Conservation (phyloP, 2,329 filamentous ascomycete genomes). For the Ceratocystis colombiana region DNA sequence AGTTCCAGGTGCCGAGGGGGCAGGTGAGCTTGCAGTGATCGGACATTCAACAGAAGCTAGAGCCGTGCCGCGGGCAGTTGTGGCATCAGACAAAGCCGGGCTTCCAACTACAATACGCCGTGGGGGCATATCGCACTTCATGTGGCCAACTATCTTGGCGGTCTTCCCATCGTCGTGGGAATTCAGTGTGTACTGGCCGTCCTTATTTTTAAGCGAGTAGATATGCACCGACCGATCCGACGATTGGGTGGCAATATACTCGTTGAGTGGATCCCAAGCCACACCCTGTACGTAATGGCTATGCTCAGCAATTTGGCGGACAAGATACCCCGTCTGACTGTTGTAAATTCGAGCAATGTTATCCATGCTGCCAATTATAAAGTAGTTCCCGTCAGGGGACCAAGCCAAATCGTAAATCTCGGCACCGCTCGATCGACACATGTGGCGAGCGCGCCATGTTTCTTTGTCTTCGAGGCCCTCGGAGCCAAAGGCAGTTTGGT, state of each 20-base stretch:
- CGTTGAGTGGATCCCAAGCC: slow-evolving; percentile 94
- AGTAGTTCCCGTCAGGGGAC: slow-evolving; percentile 93
- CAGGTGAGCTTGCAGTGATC: slow-evolving; percentile 63
- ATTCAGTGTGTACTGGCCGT: slow-evolving; percentile 77
- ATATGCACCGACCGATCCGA: slow-evolving; percentile 97
- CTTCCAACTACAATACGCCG: slow-evolving; percentile 84
- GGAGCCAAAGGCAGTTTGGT: slow-evolving; percentile 62
- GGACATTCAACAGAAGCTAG: slow-evolving; percentile 46
- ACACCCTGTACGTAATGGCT: slow-evolving; percentile 98
- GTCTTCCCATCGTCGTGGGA: slow-evolving; percentile 53
- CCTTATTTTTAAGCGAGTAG: slow-evolving; percentile 90
- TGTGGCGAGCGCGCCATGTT: slow-evolving; percentile 91
- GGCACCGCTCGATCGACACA: slow-evolving; percentile 88
- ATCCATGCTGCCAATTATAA: slow-evolving; percentile 99
- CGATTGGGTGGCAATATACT: slow-evolving; percentile 95
- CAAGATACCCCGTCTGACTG: slow-evolving; percentile 63
- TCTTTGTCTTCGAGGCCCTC: slow-evolving; percentile 89
- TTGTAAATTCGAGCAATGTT: slow-evolving; percentile 97
- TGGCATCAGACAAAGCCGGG: slow-evolving; percentile 52
- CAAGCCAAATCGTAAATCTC: slow-evolving; percentile 98
- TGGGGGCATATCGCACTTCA: slow-evolving; percentile 80
- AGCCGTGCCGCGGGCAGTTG: slow-evolving; percentile 13
- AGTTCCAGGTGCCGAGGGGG: slow-evolving; percentile 83
- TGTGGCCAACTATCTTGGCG: slow-evolving; percentile 67
- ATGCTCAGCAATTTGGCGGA: slow-evolving; percentile 92